Evolutionary conservation across 176 grass and related monocot genomes (phyloP), one percentile per base, ranked within the genome.

Genomic region (Thalia dealbata): DNA sequence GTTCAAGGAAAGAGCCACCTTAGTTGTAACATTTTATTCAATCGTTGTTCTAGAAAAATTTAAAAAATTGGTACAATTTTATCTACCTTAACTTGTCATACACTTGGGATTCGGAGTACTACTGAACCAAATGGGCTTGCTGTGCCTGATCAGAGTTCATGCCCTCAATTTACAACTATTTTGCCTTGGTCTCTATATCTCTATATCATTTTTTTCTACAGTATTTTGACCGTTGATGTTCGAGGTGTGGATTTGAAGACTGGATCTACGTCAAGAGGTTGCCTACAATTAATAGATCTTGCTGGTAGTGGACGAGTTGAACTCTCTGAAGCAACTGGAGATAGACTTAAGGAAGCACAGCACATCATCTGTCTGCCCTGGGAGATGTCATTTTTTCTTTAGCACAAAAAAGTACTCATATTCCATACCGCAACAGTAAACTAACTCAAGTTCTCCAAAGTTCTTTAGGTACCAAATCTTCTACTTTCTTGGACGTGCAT

Each of bases 81-180:
- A 29, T 30, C 27, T 45, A 27, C 73, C 58, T 63, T 75, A 46
- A 75, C 73, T 3, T 62, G 24, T 25, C 11, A 61, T 12, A 75
- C 73, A 2, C 58, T 75, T 26, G 73, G 73, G 22, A 63, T 75
- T 23, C 63, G 73, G 73, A 75, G 56, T 75, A 75, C 41, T 46
- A 62, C 73, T 61, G 58, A 63, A 75, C 73, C 73, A 10, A 75
- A 63, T 60, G 73, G 73, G 28, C 73, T 75, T 75, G 58, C 41
- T 11, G 73, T 75, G 3, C 73, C 73, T 27, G 73, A 75, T 54
- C 16, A 18, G 10, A 27, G 43, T 71, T 71, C n/a, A n/a, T 38
- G 32, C 32, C 32, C 32, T 38, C 32, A 38, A 38, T 38, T 24
- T 64, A 61, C 45, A 48, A 48, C 11, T 48, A 8, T 48, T 12